phyloP scores from a whole-genome alignment of 2,329 filamentous ascomycete species.

The Hymenotorrendiella dingleyae region DNA sequence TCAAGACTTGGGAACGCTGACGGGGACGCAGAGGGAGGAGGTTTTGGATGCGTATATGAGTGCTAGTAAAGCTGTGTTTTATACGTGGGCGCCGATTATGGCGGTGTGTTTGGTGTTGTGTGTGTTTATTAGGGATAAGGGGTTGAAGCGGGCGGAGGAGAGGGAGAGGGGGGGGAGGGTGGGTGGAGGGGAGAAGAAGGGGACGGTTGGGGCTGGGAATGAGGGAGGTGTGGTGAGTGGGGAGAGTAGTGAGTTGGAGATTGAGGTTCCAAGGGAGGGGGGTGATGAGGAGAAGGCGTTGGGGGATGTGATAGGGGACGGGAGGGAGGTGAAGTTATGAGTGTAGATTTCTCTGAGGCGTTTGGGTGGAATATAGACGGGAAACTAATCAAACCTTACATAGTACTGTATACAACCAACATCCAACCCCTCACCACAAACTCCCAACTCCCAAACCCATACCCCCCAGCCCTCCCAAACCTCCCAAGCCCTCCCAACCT shows the following conservation, averaged over 20 bases:
- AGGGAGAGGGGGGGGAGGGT: too few relatives aligned
- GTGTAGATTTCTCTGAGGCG: too few relatives aligned
- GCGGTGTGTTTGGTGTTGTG: conserved; percentile 44
- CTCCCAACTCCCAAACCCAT: too few relatives aligned
- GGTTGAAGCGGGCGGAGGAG: conserved; percentile 34
- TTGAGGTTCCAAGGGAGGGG: neutral
- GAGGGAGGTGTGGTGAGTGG: conserved; percentile 2
- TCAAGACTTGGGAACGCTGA: conserved; percentile 18
- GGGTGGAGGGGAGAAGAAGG: too few relatives aligned
- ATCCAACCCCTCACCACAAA: too few relatives aligned
- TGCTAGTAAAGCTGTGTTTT: conserved; percentile 50
- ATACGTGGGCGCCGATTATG: conserved; percentile 49
- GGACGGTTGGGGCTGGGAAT: neutral
- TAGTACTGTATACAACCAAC: too few relatives aligned
- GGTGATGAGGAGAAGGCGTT: too few relatives aligned
- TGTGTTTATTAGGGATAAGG: conserved; percentile 45
- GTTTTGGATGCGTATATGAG: conserved; percentile 46
- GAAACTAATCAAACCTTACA: too few relatives aligned
- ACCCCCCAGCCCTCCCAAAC: too few relatives aligned
- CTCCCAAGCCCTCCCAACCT: too few relatives aligned
- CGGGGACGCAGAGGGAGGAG: conserved; percentile 22
- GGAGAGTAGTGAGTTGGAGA: conserved; percentile 10
- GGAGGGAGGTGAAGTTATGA: neutral
- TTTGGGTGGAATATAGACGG: too few relatives aligned
- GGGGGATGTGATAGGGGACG: neutral